Base-by-base conservation (phyloP, 148 eudicot species). In the Vaccinium corymbosum region DNA sequence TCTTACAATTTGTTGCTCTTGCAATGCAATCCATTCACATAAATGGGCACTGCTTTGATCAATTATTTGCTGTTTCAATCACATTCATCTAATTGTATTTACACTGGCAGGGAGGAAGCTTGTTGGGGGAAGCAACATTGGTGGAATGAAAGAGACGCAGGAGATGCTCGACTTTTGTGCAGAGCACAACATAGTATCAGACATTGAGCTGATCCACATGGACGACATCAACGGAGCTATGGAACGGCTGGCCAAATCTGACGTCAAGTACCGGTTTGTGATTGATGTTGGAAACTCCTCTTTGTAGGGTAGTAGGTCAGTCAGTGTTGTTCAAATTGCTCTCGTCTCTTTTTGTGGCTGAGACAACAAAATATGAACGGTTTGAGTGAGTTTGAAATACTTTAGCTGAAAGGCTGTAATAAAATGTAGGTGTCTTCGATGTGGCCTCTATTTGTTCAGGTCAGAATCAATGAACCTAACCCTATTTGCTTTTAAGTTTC, bases 111-210 rank as follows among this genome's bases (percentile, higher is more conserved):
- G 91, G 32, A 56, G 93, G 46, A 92, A 86, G 88, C 88, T 88
- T 72, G 83, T 91, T 32, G 91, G 93, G 42, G 97, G 97, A 57
- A 91, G 94, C 85, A 83, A 87, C 83, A 84, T 91, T 13, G 97
- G 95, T 42, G 93, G 95, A 68, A 85, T 90, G 50, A 87, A 91
- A 78, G 97, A 94, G 90, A 92, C 91, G 1, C 97, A 92, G 75
- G 95, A 92, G 73, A 92, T 91, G 97, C 87, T 92, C 2, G 90
- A 92, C 59, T 92, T 92, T 74, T 90, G 93, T 3, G 94, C 89
- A 7, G 79, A 87, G 81, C 91, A 93, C 76, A 85, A 84, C 83
- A 89, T 94, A 46, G 80, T 83, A 25, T 88, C 94, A 20, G 95
- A 91, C 22, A 87, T 91, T 76, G 97, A 94, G 86, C 86, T 92